Evolutionary conservation across 306 rosid genomes (phyloP).

Genomic region (Boehmeria nivea): DNA sequence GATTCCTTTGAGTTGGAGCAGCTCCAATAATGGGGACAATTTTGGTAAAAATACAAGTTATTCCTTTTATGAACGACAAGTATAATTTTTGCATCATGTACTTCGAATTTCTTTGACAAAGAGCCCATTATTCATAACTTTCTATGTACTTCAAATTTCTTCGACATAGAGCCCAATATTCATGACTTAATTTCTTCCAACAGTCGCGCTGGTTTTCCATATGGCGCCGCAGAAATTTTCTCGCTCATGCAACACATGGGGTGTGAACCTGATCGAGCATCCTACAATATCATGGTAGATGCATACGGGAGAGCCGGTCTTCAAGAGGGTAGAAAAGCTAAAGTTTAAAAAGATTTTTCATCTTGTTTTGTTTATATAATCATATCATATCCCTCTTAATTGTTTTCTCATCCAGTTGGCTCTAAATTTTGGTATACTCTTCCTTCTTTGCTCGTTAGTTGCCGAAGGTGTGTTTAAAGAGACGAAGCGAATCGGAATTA

Average conservation of each 20-base stretch:
- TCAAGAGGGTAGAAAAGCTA: constrained; percentile 57
- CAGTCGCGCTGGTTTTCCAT: constrained; percentile 93
- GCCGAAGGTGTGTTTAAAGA: constrained; percentile 71
- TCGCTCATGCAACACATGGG: constrained; percentile 97
- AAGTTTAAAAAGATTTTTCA: neutral
- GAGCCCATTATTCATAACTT: neutral
- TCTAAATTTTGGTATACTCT: no score
- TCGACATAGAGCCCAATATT: no score
- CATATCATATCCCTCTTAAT: no score
- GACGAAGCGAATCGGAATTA: constrained; percentile 76
- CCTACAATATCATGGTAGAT: constrained; percentile 89
- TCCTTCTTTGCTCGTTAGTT: constrained; percentile 34
- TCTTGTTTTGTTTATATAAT: neutral
- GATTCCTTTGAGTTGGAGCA: no score
- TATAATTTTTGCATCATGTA: neutral
- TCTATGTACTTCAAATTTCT: no score
- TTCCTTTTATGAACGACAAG: neutral
- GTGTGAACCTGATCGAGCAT: constrained; percentile 97
- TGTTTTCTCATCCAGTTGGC: no score
- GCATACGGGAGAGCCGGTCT: constrained; percentile 94
- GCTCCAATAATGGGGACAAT: no score
- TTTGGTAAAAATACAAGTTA: neutral
- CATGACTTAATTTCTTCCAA: constrained; percentile 17
- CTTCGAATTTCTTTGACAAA: neutral
- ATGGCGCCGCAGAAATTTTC: constrained; percentile 87